Base-by-base conservation (phyloP, 371 early-diverging fungal genomes). In the Umbelopsis sp. region DNA sequence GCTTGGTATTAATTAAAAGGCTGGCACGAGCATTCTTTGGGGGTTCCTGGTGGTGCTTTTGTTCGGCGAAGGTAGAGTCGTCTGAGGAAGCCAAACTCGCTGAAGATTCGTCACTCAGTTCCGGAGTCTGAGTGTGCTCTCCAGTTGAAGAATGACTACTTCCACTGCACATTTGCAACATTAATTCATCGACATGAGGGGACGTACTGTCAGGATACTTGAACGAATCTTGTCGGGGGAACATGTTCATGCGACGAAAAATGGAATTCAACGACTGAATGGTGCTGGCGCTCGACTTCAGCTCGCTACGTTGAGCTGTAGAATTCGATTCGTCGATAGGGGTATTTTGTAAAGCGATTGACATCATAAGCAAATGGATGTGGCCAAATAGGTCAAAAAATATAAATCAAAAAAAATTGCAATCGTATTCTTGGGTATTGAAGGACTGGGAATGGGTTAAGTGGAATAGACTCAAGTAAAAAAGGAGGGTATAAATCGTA, bases 191-290 rank as follows among this genome's bases (percentile, higher is more conserved):
- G 18, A 57, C 57, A 25, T 57, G 57, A 35, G 57, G 57, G 4
- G 57, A 57, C 57, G 57, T 57, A 18, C 57, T 57, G n/a, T 57
- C 57, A 16, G 57, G 57, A n/a, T 57, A 57, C 32, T 57, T 57
- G 18, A 57, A 57, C 0, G 57, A 35, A 29, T 57, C 57, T 29
- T 57, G 57, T 29, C 57, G 57, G 16, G 57, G 57, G 7, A 57
- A 57, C 57, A 57, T 57, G 35, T 57, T 57, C 57, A 57, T 57
- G 37, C 57, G 57, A 29, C 57, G 29, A 57, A 57, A 57, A 29
- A 57, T 57, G 57, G 57, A 57, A 35, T 57, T 29, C 14, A 57
- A 11, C 2, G 57, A 57, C 16, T 37, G 57, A 10, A 57, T 57
- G 18, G 57, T 29, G 12, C 29, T 35, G 12, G 35, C 3, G 18